Percentiles rank a stretch among this genome's conserved stretches.
Evolutionary conservation across 192 early-diverging fungal species (phyloP).

Genomic region (Backusella macrospora): DNA sequence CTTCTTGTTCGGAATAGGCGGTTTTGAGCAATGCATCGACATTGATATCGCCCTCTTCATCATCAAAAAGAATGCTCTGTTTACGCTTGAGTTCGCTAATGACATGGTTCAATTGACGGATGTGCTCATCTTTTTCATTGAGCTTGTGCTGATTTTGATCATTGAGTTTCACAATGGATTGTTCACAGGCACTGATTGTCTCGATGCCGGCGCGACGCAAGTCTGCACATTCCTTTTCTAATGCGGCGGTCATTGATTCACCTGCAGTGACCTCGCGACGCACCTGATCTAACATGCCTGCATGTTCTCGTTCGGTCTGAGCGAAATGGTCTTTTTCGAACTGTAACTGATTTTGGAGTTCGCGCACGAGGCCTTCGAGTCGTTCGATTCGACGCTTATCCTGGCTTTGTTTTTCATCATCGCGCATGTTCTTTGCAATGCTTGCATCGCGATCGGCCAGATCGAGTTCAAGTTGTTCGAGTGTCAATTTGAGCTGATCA

Average conservation of each 20-base stretch:
- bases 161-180: constrained; percentile 41
- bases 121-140: constrained; percentile 31
- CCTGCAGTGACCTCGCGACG: constrained; percentile 19
- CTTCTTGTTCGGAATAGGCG: not conserved
- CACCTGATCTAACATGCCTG: constrained; percentile 35
- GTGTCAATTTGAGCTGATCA: not conserved
- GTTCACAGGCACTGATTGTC: constrained; percentile 46
- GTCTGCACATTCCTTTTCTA: constrained; percentile 43
- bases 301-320: constrained; percentile 19
- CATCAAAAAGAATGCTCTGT: constrained; percentile 16
- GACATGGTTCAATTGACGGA: constrained; percentile 28
- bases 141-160: constrained; percentile 28
- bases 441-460: constrained; percentile 15
- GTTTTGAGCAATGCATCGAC: not conserved
- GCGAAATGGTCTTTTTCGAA: not conserved
- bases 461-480: not conserved
- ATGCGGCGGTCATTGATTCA: constrained; percentile 19
- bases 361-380: constrained; percentile 16
- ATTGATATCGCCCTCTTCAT: constrained; percentile 12
- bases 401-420: constrained; percentile 23
- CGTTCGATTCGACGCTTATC: constrained; percentile 21
- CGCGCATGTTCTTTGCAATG: constrained; percentile 6
- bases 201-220: constrained; percentile 44
- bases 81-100: constrained; percentile 15
- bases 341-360: constrained; percentile 17